Evolutionary conservation across 805 yeast species (phyloP).

Genomic region (Spencermartinsiella europaea): DNA sequence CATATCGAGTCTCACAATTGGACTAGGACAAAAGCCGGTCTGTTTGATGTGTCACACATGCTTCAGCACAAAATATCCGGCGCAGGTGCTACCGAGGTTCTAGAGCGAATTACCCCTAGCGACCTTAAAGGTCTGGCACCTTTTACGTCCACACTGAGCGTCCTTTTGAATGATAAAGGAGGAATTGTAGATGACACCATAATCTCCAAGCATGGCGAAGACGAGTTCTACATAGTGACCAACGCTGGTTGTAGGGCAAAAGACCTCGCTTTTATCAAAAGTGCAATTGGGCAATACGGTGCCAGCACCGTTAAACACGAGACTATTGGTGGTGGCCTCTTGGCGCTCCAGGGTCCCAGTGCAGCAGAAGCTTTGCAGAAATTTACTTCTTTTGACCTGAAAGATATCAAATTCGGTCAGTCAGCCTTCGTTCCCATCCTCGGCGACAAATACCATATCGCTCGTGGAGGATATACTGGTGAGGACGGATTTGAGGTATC

Average conservation of each 20-base stretch:
- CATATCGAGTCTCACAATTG: constrained; percentile 93
- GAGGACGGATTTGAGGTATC: constrained; percentile 97
- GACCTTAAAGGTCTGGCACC: constrained; percentile 57
- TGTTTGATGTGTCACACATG: constrained; percentile 98
- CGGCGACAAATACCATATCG: constrained; percentile 56
- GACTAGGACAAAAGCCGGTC: constrained; percentile 84
- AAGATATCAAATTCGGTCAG: constrained; percentile 68
- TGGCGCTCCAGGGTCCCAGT: constrained; percentile 92
- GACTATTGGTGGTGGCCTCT: constrained; percentile 55
- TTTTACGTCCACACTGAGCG: constrained; percentile 69
- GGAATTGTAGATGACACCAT: constrained; percentile 92
- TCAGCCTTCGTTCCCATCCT: constrained; percentile 44
- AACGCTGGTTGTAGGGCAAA: constrained; percentile 92
- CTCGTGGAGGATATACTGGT: constrained; percentile 96
- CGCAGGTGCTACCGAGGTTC: constrained; percentile 54
- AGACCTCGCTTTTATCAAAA: constrained; percentile 60
- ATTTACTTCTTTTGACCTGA: constrained; percentile 54
- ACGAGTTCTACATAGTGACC: constrained; percentile 79
- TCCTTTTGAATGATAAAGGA: constrained; percentile 67
- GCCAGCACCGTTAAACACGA: constrained; percentile 32
- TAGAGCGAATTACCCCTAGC: constrained; percentile 84
- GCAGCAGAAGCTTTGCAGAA: constrained; percentile 64
- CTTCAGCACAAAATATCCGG: constrained; percentile 82
- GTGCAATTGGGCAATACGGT: constrained; percentile 41
- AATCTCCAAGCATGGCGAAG: constrained; percentile 72